phyloP scores from a whole-genome alignment of 1,139 yeast genomes.

The Debaryomyces subglobosus region DNA sequence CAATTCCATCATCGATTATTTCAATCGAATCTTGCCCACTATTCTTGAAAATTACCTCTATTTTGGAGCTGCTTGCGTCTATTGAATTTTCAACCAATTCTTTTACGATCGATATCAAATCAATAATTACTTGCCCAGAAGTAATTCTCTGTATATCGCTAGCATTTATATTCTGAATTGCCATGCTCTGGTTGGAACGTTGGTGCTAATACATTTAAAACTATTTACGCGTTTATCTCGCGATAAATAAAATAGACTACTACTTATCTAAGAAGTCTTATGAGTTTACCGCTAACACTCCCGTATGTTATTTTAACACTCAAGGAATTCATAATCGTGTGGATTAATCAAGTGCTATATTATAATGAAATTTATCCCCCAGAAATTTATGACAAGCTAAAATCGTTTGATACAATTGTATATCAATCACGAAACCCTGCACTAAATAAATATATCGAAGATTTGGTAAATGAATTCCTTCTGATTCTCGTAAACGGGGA shows the following conservation, averaged over 20 bases:
- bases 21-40: conserved; percentile 76
- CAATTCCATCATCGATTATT: conserved; percentile 77
- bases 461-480: conserved; percentile 29
- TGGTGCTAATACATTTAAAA: neutral
- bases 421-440: conserved; percentile 47
- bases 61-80: conserved; percentile 70
- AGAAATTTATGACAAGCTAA: conserved; percentile 38
- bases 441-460: conserved; percentile 39
- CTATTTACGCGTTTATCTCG: conserved; percentile 3
- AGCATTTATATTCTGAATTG: conserved; percentile 40
- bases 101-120: conserved; percentile 73
- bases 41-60: conserved; percentile 68
- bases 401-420: conserved; percentile 44
- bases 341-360: conserved; percentile 51
- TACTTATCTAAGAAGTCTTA: neutral
- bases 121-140: conserved; percentile 91
- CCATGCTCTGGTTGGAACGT: conserved; percentile 13
- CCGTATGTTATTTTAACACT: conserved; percentile 34
- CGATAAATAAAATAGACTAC: neutral
- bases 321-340: conserved; percentile 43
- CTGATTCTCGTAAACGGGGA: conserved; percentile 17
- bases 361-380: conserved; percentile 47
- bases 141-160: conserved; percentile 73
- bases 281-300: conserved; percentile 25
- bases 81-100: conserved; percentile 86